phyloP scores from a whole-genome alignment of 2,329 filamentous ascomycete species.

The Biscogniauxia marginata region DNA sequence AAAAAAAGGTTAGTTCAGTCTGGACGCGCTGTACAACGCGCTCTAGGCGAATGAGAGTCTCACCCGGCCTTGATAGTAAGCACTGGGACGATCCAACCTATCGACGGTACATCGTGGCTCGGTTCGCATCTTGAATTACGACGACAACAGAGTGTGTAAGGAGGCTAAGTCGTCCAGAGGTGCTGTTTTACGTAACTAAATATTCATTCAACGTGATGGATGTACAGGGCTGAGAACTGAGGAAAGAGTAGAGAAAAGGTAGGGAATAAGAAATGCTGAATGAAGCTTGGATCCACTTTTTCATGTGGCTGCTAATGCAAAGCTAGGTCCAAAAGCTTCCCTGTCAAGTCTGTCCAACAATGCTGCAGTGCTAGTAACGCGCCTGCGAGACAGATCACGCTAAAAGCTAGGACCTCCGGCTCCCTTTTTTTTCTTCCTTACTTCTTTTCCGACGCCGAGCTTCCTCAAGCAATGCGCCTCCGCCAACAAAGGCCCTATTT shows the following conservation, averaged over 20 bases:
- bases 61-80: conserved; percentile 86
- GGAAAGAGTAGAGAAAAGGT: neutral
- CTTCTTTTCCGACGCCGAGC: neutral
- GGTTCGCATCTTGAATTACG: conserved; percentile 40
- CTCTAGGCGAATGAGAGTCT: conserved; percentile 27
- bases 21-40: conserved; percentile 1
- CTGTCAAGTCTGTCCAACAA: neutral
- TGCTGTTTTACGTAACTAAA: too few relatives aligned
- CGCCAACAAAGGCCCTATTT: neutral
- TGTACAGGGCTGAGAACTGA: conserved; percentile 8
- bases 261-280: conserved; percentile 17
- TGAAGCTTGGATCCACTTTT: conserved; percentile 5
- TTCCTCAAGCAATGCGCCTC: neutral
- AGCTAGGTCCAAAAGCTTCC: neutral
- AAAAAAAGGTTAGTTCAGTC: conserved; percentile 8
- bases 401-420: neutral
- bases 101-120: conserved; percentile 73
- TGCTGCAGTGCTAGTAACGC: neutral
- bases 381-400: neutral
- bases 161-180: too few relatives aligned
- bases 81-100: conserved; percentile 88
- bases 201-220: too few relatives aligned
- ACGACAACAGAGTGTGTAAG: conserved; percentile 2
- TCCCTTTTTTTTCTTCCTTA: neutral
- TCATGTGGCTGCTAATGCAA: neutral